Evolutionary conservation across 495 filamentous ascomycete genomes (phyloP), one percentile per base, ranked within the genome.

Genomic region (Penicillium canescens): DNA sequence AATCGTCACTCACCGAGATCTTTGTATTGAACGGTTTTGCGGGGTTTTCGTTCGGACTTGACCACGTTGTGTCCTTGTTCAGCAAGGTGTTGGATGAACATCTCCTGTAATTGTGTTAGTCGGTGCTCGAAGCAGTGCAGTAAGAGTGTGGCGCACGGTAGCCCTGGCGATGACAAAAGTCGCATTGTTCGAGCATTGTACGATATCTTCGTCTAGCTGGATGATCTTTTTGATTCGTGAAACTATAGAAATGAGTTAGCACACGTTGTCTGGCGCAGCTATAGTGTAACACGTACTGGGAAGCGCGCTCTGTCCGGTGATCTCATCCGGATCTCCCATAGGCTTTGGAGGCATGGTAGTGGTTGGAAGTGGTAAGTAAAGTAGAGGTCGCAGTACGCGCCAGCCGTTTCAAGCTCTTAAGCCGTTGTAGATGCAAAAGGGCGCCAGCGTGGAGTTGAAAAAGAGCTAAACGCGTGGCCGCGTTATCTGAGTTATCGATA

Each of bases 141-240:
- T 14, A 18, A 33, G 20, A 26, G 35, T 21, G 24, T 20, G 41
- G 59, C 79, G 56, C 76, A 89, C 90, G 10, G 94, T 91, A 46
- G 94, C 94, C 48, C 96, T 79, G 11, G 92, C 91, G 60, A 97
- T 92, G 46, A 91, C 85, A 70, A 98, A 96, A n/a, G 91, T 90
- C 51, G 91, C 93, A 55, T 93, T 95, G 66, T 90, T 95, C 37
- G 92, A 95, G 68, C 90, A 93, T 66, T 85, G 79, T 54, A 69
- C 72, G 57, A 96, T 87, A 56, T 97, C 94, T 28, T 88, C 86
- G 71, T 99, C 94, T 14, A 90, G 78, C 13, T 82, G 79, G 45
- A 99, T 89, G 61, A 98, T 96, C 72, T 92, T 94, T 68, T 96
- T 96, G 42, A 98, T 87, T 50, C 93, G 82, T 12, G 93, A 88